These are phyloP conservation scores for Talaromyces liani DNA, from an alignment of 495 filamentous ascomycete species.

Conservation along the genomic window DNA sequence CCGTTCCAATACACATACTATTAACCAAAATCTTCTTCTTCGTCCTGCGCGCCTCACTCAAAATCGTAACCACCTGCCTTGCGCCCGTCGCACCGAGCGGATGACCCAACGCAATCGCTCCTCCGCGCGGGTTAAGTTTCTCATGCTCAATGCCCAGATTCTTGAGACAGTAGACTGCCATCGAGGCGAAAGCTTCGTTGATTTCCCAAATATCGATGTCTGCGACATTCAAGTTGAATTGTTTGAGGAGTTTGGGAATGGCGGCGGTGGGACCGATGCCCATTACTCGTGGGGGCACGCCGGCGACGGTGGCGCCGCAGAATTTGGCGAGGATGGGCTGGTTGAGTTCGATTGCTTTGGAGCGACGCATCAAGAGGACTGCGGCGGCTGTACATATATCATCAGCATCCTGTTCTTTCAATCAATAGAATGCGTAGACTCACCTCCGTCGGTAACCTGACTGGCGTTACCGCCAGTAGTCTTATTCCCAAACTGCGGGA, in stretches of 20 bases:
- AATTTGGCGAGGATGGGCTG: constrained; percentile 94
- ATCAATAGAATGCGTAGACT: too few relatives aligned
- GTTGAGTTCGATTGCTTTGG: constrained; percentile 75
- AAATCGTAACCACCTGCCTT: constrained; percentile 74
- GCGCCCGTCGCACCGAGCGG: constrained; percentile 76
- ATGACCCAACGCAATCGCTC: constrained; percentile 74
- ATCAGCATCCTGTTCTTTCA: too few relatives aligned
- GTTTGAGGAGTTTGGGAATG: constrained; percentile 84
- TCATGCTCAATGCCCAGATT: constrained; percentile 66
- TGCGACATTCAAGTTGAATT: constrained; percentile 69
- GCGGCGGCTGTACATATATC: constrained; percentile 57
- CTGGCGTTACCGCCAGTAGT: constrained; percentile 93
- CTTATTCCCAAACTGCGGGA: constrained; percentile 79
- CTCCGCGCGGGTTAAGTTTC: constrained; percentile 87
- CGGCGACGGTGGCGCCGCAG: constrained; percentile 83
- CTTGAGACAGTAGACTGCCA: constrained; percentile 89
- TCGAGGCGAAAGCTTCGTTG: constrained; percentile 96
- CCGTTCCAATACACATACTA: constrained; percentile 83
- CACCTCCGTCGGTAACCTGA: constrained; percentile 88
- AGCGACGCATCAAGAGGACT: constrained; percentile 88
- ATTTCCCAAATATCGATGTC: constrained; percentile 89
- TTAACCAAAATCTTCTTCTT: constrained; percentile 81
- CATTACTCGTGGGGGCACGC: constrained; percentile 89
- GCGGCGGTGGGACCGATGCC: constrained; percentile 91
- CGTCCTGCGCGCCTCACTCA: constrained; percentile 69